Conservation (phyloP, 352 stramenopile species). For the Phytopythium delawarense region DNA sequence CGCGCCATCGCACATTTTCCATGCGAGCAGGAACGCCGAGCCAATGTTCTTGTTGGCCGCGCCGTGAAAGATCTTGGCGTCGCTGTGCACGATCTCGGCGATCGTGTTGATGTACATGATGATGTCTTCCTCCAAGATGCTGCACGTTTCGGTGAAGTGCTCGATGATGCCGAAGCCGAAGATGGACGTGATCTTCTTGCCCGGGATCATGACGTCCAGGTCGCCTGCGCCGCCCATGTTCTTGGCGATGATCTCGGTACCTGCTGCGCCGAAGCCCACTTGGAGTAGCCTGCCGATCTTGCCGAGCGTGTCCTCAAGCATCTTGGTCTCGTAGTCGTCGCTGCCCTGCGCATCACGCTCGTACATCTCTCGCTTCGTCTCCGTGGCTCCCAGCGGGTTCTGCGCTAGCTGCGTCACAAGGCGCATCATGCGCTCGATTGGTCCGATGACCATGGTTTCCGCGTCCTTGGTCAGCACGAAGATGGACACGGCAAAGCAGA, state of each 20-base stretch:
- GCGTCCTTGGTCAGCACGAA: constrained; percentile 93
- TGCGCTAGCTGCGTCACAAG: constrained; percentile 65
- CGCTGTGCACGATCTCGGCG: constrained; percentile 93
- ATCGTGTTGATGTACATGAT: constrained; percentile 99
- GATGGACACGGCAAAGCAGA: constrained; percentile 89
- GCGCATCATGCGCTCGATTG: constrained; percentile 96
- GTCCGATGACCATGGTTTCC: constrained; percentile 93
- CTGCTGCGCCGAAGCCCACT: constrained; percentile 97
- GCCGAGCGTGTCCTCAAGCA: constrained; percentile 94
- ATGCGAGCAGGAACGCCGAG: constrained; percentile 92
- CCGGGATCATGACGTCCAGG: constrained; percentile 96
- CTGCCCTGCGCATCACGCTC: constrained; percentile 58
- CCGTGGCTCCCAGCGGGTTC: constrained; percentile 65
- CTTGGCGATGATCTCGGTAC: constrained; percentile 96
- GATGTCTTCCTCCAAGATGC: constrained; percentile 92
- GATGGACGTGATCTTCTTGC: constrained; percentile 95
- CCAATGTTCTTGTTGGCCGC: constrained; percentile 98
- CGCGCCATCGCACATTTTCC: constrained; percentile 92
- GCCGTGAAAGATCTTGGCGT: constrained; percentile 92
- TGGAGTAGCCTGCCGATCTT: constrained; percentile 94
- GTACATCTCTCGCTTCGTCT: constrained; percentile 71
- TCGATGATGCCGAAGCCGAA: constrained; percentile 97
- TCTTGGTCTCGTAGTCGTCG: constrained; percentile 94
- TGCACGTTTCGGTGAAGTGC: constrained; percentile 94
- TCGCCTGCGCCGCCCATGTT: constrained; percentile 93